Conservation (phyloP, 1,284 basidiomycete genomes). For the Ganoderma resinaceum region DNA sequence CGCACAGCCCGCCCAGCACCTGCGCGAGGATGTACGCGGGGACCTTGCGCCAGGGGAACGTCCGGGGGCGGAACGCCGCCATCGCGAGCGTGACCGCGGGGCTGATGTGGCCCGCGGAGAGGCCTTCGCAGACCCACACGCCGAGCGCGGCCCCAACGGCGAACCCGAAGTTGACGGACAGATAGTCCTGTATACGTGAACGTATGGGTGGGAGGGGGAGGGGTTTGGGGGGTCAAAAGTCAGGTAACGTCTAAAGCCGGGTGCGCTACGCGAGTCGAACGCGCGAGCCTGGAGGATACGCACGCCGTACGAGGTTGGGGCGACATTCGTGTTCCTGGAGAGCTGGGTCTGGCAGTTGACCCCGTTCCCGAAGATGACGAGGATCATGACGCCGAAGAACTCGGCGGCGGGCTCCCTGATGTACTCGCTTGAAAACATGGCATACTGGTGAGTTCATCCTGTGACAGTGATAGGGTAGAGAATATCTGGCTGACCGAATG, state of each 20-base stretch:
- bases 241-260: too few species aligned
- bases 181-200: conserved; percentile 51
- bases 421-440: conserved; percentile 40
- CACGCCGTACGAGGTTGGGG: conserved; percentile 64
- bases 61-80: conserved; percentile 62
- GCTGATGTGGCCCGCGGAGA: conserved; percentile 82
- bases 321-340: conserved; percentile 56
- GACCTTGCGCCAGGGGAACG: conserved; percentile 84
- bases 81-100: conserved; percentile 79
- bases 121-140: conserved; percentile 68
- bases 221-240: too few species aligned
- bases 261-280: too few species aligned
- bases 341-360: conserved; percentile 70
- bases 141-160: conserved; percentile 70
- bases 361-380: conserved; percentile 71
- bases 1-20: conserved; percentile 72
- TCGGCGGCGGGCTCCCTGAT: conserved; percentile 75
- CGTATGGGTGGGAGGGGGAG: not conserved
- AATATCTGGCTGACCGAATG: not conserved
- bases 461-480: not conserved
- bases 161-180: conserved; percentile 73
- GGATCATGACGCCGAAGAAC: conserved; percentile 70
- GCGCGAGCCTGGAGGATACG: conserved; percentile 41
- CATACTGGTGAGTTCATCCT: not conserved
- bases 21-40: conserved; percentile 77